These are phyloP conservation scores for Podaxis sp. DNA, from an alignment of 768 basidiomycete species.

Conservation along the genomic window DNA sequence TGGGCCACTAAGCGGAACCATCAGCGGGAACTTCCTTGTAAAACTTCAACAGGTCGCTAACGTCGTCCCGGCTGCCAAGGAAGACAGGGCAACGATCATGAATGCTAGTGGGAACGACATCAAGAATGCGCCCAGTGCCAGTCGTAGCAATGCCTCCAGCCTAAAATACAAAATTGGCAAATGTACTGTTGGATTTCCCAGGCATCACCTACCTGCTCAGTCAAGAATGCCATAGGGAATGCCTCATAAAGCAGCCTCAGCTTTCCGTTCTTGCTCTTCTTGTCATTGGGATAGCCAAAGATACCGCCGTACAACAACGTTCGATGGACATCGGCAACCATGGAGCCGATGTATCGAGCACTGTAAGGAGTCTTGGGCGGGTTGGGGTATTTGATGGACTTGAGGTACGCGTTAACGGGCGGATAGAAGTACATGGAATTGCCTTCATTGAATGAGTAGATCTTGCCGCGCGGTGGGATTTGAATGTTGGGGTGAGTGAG, in stretches of 20 bases:
- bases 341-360: constrained; percentile 93
- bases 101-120: constrained; percentile 79
- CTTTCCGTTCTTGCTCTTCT: constrained; percentile 96
- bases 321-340: constrained; percentile 98
- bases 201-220: constrained; percentile 65
- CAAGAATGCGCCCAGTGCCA: constrained; percentile 88
- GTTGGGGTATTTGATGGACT: constrained; percentile 87
- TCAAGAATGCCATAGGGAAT: constrained; percentile 96
- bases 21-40: constrained; percentile 48
- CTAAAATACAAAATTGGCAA: constrained; percentile 30
- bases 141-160: constrained; percentile 97
- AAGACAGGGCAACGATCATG: constrained; percentile 94
- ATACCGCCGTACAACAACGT: constrained; percentile 97
- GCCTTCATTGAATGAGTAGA: constrained; percentile 99
- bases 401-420: constrained; percentile 77
- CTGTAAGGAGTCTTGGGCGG: constrained; percentile 81
- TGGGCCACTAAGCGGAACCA: not conserved
- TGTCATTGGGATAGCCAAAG: constrained; percentile 97
- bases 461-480: constrained; percentile 93
- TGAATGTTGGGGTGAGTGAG: constrained; percentile 96
- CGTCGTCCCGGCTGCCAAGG: constrained; percentile 91
- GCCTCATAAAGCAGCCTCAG: constrained; percentile 94
- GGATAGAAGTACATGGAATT: constrained; percentile 92
- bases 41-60: constrained; percentile 84
- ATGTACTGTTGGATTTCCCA: not conserved